Base-by-base conservation (phyloP, 192 early-diverging fungal genomes). In the Umbelopsis vinacea region DNA sequence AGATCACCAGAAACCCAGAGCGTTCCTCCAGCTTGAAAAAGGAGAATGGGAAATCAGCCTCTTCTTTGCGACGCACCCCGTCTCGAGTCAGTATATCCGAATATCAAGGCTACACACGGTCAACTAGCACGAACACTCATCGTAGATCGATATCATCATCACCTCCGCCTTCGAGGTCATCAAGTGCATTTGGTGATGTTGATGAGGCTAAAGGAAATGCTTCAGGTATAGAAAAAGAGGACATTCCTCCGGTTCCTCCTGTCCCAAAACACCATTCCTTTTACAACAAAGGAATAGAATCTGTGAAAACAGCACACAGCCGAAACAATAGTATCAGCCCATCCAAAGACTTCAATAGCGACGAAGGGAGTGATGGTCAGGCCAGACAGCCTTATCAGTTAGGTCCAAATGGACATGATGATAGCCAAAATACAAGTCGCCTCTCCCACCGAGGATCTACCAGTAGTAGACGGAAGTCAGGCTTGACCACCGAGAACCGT, bases 51-150 rank as follows among this genome's bases (percentile, higher is more conserved):
- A 63, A 63, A 19, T 63, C 57, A 37, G 23, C 29, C 3, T 22
- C 24, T 2, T 63, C 57, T 63, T 26, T 63, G 7, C 33, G 33
- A 19, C 29, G 57, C 0, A 67, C 71, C 26, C 80, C 81, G 47
- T 75, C 72, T 33, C 50, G 40, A 54, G 78, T 76, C 24, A 82
- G 55, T 67, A 83, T 83, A 71, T 85, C 67, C 9, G 73, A 69
- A 69, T 69, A 69, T 43, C 67, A 74, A 45, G 67, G 73, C 2
- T 74, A 68, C 47, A 46, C 67, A 17, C 48, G 66, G 8, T 35
- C 57, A 35, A n/a, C 57, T 19, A 63, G 57, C 33, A 37, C 57
- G 17, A 21, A 68, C 14, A 26, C 35, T 3, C 57, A 69, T 48
- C 57, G 38, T 70, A 33, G 47, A 21, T 67, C 71, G 11, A 60